Evolutionary conservation across 2,329 filamentous ascomycete genomes (phyloP).

Genomic region (Nothomitra cinnamomea): DNA sequence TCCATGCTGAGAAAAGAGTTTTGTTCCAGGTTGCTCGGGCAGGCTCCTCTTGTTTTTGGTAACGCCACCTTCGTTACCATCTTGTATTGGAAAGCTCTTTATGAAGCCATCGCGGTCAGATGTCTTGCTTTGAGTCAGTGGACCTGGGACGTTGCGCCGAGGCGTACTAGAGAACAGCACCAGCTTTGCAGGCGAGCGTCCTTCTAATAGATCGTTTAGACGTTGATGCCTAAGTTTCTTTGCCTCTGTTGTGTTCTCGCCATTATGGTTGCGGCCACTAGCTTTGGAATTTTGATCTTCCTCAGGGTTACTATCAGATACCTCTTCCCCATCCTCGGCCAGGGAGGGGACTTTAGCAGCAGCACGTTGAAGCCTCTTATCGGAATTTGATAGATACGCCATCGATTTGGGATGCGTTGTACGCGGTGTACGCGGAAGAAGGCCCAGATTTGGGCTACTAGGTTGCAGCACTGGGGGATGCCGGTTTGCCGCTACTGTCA

Average conservation of each 20-base stretch:
- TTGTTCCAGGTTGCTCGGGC: too few relatives aligned
- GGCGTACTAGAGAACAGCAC: constrained; percentile 2
- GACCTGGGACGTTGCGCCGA: background rate
- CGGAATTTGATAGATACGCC: background rate
- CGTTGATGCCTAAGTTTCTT: constrained; percentile 9
- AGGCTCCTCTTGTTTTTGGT: too few relatives aligned
- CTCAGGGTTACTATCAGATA: constrained; percentile 6
- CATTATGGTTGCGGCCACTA: background rate
- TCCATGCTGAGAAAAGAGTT: too few relatives aligned
- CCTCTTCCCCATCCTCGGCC: constrained; percentile 30
- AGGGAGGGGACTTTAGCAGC: constrained; percentile 21
- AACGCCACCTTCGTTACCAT: too few relatives aligned
- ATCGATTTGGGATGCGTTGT: background rate
- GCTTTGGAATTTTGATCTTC: constrained; percentile 4
- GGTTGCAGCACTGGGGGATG: background rate
- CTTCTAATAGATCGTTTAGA: constrained; percentile 20
- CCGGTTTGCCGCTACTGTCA: background rate
- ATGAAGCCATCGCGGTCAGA: background rate
- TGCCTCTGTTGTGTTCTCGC: background rate
- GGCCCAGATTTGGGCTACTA: background rate
- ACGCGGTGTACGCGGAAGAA: background rate
- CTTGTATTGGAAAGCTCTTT: too few relatives aligned
- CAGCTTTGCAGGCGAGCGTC: constrained; percentile 14
- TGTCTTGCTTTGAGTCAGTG: background rate
- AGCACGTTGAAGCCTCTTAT: background rate